Evolutionary conservation across 768 basidiomycete species (phyloP).

Genomic region (Chalciporus sphaerocephalus): DNA sequence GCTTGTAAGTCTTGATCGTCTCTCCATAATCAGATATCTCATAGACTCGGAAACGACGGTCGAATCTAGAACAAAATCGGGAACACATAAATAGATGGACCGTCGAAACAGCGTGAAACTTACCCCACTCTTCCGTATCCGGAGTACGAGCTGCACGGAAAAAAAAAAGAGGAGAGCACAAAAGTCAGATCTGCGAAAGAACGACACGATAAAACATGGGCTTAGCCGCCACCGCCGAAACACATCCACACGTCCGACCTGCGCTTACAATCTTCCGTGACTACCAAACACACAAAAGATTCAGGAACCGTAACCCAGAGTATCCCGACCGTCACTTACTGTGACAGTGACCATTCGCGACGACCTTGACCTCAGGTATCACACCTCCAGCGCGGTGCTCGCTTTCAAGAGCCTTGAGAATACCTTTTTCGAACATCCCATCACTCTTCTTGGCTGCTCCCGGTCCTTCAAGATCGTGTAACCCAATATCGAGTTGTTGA

Average conservation of each 20-base stretch:
- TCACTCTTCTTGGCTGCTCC: constrained; percentile 69
- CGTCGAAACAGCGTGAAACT: too few species aligned
- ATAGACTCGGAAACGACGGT: constrained; percentile 87
- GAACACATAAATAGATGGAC: constrained; percentile 4
- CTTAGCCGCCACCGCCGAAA: constrained; percentile 81
- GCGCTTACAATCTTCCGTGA: constrained; percentile 85
- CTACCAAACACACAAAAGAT: constrained; percentile 33
- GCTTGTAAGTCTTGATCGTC: constrained; percentile 85
- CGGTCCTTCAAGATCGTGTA: constrained; percentile 49
- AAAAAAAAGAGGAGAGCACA: too few species aligned
- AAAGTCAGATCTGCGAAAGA: too few species aligned
- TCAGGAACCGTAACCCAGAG: background rate
- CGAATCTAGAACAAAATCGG: constrained; percentile 52
- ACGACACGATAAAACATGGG: background rate
- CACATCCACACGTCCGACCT: constrained; percentile 87
- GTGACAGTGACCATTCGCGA: constrained; percentile 90
- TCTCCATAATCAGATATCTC: constrained; percentile 88
- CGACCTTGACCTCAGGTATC: constrained; percentile 74
- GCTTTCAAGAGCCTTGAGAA: constrained; percentile 70
- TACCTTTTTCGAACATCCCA: constrained; percentile 80
- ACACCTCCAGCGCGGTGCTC: constrained; percentile 48
- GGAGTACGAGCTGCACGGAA: constrained; percentile 71
- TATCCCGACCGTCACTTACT: constrained; percentile 37
- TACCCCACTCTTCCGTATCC: constrained; percentile 78
- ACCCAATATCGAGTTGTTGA: constrained; percentile 65